Base-by-base conservation (phyloP, 306 rosid species). In the Quercus parvula region DNA sequence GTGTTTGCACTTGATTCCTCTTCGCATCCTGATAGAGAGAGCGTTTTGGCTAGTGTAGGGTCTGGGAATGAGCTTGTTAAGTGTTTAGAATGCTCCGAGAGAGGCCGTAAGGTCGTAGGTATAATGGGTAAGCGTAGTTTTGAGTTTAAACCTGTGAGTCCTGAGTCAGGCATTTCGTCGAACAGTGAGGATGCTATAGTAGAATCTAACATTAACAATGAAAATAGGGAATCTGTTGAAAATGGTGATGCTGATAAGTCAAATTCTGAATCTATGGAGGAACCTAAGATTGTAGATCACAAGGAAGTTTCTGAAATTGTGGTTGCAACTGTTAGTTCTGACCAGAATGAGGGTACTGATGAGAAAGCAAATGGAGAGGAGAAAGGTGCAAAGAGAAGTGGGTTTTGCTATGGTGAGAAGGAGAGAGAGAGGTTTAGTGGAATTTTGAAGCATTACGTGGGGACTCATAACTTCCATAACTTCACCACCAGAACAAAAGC, bases 401-500 rank as follows among this genome's bases (percentile, higher is more conserved):
- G 67, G 20, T 92, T 86, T 79, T 72, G 77, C 72, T 94, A 91
- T 72, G 94, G 92, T 63, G 90, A 91, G 84, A 88, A 87, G 87
- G 94, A 86, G 86, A 87, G 68, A 82, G 95, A 88, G 56, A 87
- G 90, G 82, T 94, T 92, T 76, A 94, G 89, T 85, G 86, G 85
- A 49, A 91, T 91, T 73, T 74, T 94, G 89, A 91, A 86, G 25
- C 51, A 63, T 69, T 91, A 87, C 64, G 97, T 82, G 44, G 99
- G 99, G 25, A 90, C 99, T 83, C 97, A 92, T 71, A 94, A 92
- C 80, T 94, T 94, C 90, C 97, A 91, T 58, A 94, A 94, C 87
- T 92, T 94, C 86, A 92, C 99, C 70, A 92, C 99, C 27, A 90
- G 99, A 90, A 94, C 93, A 25, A 91, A 92, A 80, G 94, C 99